phyloP scores from a whole-genome alignment of 768 basidiomycete genomes.

The Hygrophorus russula region DNA sequence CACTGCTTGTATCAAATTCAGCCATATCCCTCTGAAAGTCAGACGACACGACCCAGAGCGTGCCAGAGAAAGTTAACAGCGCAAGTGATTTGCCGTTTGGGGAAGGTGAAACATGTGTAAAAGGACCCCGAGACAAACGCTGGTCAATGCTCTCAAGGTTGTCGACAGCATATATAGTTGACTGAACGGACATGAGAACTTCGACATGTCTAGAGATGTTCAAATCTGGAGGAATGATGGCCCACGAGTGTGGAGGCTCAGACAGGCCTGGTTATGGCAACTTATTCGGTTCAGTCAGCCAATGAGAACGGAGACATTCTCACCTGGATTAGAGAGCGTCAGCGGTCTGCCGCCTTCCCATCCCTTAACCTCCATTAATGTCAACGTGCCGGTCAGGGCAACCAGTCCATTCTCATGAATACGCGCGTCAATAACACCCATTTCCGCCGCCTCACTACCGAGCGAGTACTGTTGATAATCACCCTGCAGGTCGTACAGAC shows the following conservation, averaged over 20 bases:
- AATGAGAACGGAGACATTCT: slow-evolving; percentile 13
- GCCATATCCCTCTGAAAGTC: slow-evolving; percentile 86
- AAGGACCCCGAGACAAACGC: slow-evolving; percentile 79
- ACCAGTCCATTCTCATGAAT: slow-evolving; percentile 85
- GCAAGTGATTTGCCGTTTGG: slow-evolving; percentile 93
- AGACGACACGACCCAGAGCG: slow-evolving; percentile 88
- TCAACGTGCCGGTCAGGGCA: slow-evolving; percentile 65
- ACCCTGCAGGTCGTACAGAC: slow-evolving; percentile 79
- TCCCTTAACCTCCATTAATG: slow-evolving; percentile 76
- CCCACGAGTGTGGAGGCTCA: slow-evolving; percentile 77
- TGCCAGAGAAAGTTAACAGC: slow-evolving; percentile 58
- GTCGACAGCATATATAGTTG: slow-evolving; percentile 78
- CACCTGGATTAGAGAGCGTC: slow-evolving; percentile 65
- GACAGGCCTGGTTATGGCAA: slow-evolving; percentile 42
- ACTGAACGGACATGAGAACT: slow-evolving; percentile 71
- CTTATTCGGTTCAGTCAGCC: background rate
- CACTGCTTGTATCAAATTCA: slow-evolving; percentile 65
- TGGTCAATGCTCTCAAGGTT: slow-evolving; percentile 86
- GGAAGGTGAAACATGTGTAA: slow-evolving; percentile 77
- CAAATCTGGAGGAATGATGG: slow-evolving; percentile 80
- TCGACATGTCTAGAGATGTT: slow-evolving; percentile 87
- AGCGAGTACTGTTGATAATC: slow-evolving; percentile 82
- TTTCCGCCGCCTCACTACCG: slow-evolving; percentile 70
- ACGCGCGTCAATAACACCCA: slow-evolving; percentile 75
- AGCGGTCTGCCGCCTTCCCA: slow-evolving; percentile 76